A percentile compares a stretch with the other conserved stretches of the same genome.
phyloP scores from a whole-genome alignment of 208 protist species.

The Acanthamoeba triangularis region DNA sequence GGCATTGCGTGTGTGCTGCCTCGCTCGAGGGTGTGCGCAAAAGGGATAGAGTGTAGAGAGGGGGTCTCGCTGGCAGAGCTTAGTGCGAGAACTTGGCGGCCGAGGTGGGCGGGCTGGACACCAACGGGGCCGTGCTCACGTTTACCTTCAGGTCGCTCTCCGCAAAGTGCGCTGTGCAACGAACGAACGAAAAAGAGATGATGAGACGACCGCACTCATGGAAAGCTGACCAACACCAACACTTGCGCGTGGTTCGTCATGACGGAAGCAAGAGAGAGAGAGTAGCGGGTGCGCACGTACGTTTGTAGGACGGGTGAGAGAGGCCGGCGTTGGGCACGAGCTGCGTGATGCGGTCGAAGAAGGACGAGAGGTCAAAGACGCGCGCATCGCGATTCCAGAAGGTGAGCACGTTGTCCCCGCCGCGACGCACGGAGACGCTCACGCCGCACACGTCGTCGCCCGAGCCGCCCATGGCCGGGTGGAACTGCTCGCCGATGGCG shows the following conservation, averaged over 20 bases:
- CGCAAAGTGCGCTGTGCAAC: not conserved
- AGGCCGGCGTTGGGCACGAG: conserved; percentile 31
- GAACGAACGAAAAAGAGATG: not conserved
- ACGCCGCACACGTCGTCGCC: conserved; percentile 12
- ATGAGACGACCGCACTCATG: not conserved
- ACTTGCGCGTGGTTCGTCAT: too few species aligned
- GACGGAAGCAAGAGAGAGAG: not conserved
- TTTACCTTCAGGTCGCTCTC: conserved; percentile 9
- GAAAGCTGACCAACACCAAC: not conserved
- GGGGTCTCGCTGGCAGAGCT: not conserved
- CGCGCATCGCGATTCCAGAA: not conserved
- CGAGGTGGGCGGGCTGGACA: not conserved
- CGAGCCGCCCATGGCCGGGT: not conserved
- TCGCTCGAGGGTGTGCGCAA: not conserved
- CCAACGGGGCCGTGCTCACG: not conserved
- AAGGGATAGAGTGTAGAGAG: not conserved
- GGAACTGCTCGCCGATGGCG: conserved; percentile 42
- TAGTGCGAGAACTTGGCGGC: not conserved
- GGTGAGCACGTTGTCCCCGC: not conserved
- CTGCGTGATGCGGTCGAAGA: not conserved
- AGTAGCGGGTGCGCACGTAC: not conserved
- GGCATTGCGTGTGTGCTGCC: conserved; percentile 9
- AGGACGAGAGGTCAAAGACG: not conserved
- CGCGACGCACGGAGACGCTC: not conserved
- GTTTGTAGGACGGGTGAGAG: conserved; percentile 23